These are phyloP conservation scores for Blastocystis sp. DNA, from an alignment of 352 stramenopile genomes.

Conservation along the genomic window DNA sequence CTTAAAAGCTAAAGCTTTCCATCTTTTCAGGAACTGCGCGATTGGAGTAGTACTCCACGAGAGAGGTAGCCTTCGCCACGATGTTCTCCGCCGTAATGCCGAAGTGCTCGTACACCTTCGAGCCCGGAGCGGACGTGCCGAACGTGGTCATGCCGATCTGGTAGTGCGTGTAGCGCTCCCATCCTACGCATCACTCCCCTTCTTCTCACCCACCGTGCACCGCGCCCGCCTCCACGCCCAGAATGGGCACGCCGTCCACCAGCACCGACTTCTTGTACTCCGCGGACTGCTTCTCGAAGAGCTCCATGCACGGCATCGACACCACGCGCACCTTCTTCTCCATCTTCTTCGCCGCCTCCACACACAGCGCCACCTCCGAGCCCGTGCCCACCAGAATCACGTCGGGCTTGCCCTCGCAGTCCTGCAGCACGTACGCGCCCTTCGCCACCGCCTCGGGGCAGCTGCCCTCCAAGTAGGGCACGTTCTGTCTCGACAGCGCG, in stretches of 20 bases:
- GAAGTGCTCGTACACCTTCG: slow-evolving; percentile 89
- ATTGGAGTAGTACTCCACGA: slow-evolving; percentile 79
- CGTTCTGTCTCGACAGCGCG: slow-evolving; percentile 86
- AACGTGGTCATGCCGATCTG: slow-evolving; percentile 85
- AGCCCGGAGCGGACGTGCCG: slow-evolving; percentile 85
- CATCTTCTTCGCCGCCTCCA: slow-evolving; percentile 91
- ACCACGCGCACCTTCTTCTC: slow-evolving; percentile 89
- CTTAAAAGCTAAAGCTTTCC: slow-evolving; percentile 59
- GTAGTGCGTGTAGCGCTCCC: slow-evolving; percentile 74
- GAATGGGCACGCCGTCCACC: slow-evolving; percentile 88
- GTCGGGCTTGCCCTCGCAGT: slow-evolving; percentile 77
- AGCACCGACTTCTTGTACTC: slow-evolving; percentile 94
- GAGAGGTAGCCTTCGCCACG: slow-evolving; percentile 85
- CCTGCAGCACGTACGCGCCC: slow-evolving; percentile 84
- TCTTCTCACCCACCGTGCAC: slow-evolving; percentile 86
- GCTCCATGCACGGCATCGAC: slow-evolving; percentile 93
- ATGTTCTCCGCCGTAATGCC: slow-evolving; percentile 93
- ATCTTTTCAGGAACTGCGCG: slow-evolving; percentile 48
- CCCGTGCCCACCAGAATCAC: slow-evolving; percentile 86
- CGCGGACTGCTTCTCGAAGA: slow-evolving; percentile 92
- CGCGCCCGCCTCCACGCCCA: slow-evolving; percentile 92
- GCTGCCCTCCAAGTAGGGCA: slow-evolving; percentile 88
- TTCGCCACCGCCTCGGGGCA: slow-evolving; percentile 87
- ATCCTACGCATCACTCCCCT: slow-evolving; percentile 30
- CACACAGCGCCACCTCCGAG: slow-evolving; percentile 91